Percentiles rank a stretch among this genome's conserved stretches.
Conservation (phyloP, 2,329 filamentous ascomycete species). For the Xenoacremonium recifei region DNA sequence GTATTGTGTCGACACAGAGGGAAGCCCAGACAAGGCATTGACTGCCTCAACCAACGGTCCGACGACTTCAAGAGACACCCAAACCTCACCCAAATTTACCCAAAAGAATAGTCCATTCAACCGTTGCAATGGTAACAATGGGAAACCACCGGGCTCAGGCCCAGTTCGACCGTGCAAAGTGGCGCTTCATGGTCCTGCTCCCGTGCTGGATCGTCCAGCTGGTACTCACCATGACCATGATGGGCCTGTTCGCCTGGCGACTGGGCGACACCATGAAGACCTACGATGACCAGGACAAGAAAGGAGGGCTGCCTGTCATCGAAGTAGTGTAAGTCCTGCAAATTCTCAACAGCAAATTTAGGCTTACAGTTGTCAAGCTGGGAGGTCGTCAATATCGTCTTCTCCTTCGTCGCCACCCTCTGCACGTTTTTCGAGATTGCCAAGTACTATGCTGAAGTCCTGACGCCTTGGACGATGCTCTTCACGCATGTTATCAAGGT, state of each 20-base stretch:
- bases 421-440: constrained; percentile 48
- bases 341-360: too few relatives aligned
- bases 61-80: not conserved
- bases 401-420: constrained; percentile 46
- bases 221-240: constrained; percentile 41
- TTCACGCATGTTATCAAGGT: constrained; percentile 51
- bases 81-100: not conserved
- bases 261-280: constrained; percentile 46
- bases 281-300: constrained; percentile 39
- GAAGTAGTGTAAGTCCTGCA: constrained; percentile 52
- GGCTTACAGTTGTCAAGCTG: too few relatives aligned
- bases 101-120: too few relatives aligned
- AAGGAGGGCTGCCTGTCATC: constrained; percentile 40
- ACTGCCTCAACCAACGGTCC: not conserved
- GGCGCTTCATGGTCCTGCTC: constrained; percentile 46
- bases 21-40: too few relatives aligned
- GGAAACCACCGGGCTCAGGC: constrained; percentile 49
- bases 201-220: constrained; percentile 52
- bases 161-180: constrained; percentile 51
- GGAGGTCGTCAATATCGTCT: constrained; percentile 51
- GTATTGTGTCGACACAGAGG: too few relatives aligned
- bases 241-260: constrained; percentile 54
- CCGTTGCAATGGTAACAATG: constrained; percentile 27
- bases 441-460: constrained; percentile 44
- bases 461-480: constrained; percentile 55